Conservation (phyloP, 2,329 filamentous ascomycete genomes). For the Fusarium sp. region DNA sequence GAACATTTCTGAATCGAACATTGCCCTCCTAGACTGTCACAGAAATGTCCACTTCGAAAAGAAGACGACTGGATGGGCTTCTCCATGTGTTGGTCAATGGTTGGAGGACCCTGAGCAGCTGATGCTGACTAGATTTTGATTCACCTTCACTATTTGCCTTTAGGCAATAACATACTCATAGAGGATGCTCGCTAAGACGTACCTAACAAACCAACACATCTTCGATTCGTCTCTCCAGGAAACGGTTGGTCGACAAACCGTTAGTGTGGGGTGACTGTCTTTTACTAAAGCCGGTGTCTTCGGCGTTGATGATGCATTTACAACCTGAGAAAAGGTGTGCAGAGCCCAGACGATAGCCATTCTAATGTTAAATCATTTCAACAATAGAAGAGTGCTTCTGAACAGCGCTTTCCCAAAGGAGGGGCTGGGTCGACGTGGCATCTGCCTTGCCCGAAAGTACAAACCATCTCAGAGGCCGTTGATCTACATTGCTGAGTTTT, state of each 20-base stretch:
- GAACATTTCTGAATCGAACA: neutral
- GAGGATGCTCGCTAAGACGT: accelerated
- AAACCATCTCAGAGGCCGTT: neutral
- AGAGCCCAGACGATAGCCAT: neutral
- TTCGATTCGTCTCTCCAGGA: neutral
- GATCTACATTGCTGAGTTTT: neutral
- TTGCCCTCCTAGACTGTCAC: accelerated
- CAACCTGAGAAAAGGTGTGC: accelerated
- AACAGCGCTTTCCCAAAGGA: neutral
- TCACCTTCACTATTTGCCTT: neutral
- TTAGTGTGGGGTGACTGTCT: neutral
- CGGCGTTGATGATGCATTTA: neutral
- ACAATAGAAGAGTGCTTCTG: neutral
- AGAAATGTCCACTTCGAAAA: neutral
- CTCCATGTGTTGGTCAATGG: neutral
- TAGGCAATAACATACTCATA: neutral
- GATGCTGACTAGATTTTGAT: neutral
- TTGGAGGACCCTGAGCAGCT: neutral
- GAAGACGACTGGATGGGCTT: neutral
- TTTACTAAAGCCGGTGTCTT: neutral
- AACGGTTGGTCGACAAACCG: neutral
- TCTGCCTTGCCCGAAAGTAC: neutral
- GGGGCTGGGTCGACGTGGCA: neutral
- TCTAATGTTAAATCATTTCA: neutral
- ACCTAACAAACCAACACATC: neutral